Evolutionary conservation across 345 rosid genomes (phyloP).

Genomic region (Syzygium grande): DNA sequence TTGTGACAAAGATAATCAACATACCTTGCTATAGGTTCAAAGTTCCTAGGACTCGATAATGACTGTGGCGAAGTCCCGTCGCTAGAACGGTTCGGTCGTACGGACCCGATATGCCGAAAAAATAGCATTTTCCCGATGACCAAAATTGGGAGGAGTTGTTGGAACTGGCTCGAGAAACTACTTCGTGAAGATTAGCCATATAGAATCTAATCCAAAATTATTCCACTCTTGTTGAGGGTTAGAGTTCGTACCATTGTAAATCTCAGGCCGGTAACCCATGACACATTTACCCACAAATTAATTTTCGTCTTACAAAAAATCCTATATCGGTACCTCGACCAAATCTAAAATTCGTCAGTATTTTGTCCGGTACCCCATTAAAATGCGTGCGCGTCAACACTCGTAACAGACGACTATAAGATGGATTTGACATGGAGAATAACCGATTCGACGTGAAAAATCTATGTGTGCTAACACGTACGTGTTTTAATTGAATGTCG

Average conservation of each 20-base stretch:
- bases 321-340: not conserved
- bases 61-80: not conserved
- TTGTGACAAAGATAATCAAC: not conserved
- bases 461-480: not conserved
- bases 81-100: not conserved
- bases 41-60: not conserved
- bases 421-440: not conserved
- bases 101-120: not conserved
- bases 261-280: rapidly evolving
- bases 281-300: not conserved
- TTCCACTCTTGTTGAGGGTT: not conserved
- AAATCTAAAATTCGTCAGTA: not conserved
- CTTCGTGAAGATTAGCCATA: not conserved
- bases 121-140: not conserved
- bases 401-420: not conserved
- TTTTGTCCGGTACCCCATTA: not conserved
- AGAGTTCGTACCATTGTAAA: not conserved
- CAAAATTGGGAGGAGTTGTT: not conserved
- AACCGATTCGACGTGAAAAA: rapidly evolving
- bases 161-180: not conserved
- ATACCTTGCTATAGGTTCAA: not conserved
- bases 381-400: not conserved
- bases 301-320: not conserved
- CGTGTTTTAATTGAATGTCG: too few relatives aligned
- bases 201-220: not conserved